These are phyloP conservation scores for Penicillium sumatraense DNA, from an alignment of 2,329 filamentous ascomycete genomes.

Conservation along the genomic window DNA sequence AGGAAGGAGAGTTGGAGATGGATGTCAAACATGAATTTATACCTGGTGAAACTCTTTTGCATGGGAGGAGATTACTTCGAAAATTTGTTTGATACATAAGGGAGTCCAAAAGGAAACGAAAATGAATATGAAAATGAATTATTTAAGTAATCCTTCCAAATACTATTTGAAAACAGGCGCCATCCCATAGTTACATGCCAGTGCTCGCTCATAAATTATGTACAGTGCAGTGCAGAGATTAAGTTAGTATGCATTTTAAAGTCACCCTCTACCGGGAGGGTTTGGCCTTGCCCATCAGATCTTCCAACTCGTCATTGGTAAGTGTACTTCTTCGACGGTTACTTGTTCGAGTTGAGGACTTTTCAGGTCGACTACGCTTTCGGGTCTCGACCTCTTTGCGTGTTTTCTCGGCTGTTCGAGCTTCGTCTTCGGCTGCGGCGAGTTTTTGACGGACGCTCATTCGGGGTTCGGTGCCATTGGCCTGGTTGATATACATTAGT, in stretches of 20 bases:
- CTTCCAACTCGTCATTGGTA: constrained; percentile 50
- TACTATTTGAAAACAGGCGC: no score
- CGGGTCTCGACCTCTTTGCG: constrained; percentile 40
- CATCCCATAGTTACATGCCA: constrained; percentile 23
- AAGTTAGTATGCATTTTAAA: constrained; percentile 11
- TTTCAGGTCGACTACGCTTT: constrained; percentile 39
- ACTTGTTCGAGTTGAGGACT: constrained; percentile 31
- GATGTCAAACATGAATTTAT: no score
- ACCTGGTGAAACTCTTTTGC: no score
- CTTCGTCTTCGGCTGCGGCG: constrained; percentile 48
- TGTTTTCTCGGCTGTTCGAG: constrained; percentile 41
- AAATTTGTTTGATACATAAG: no score
- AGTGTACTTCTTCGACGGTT: constrained; percentile 49
- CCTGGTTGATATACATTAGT: constrained; percentile 18
- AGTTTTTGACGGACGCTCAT: constrained; percentile 49
- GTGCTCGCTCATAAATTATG: constrained; percentile 18
- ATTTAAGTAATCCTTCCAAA: background rate
- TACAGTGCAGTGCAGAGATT: constrained; percentile 27
- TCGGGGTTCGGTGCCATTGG: constrained; percentile 24
- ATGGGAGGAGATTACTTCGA: no score
- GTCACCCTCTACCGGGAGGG: constrained; percentile 24
- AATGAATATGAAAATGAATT: constrained; percentile 11
- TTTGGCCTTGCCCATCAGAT: constrained; percentile 43
- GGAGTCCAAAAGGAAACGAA: no score
- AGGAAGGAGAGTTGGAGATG: no score